Conservation (phyloP, 106 monocot species). For the Dendrobium chrysotoxum region DNA sequence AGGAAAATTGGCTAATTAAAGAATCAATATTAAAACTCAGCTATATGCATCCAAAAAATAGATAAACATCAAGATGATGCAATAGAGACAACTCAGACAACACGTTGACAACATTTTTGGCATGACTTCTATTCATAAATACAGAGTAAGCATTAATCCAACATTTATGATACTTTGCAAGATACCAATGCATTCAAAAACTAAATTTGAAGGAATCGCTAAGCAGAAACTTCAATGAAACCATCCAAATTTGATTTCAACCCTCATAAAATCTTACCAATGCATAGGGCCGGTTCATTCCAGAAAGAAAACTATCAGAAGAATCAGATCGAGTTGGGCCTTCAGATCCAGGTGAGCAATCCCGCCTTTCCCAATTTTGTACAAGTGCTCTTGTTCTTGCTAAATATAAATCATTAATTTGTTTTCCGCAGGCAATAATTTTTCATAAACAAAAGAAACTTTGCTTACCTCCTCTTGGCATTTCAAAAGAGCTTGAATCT, state of each 20-base stretch:
- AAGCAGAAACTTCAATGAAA: background rate
- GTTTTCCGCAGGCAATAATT: background rate
- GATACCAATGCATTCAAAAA: background rate
- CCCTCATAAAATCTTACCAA: constrained; percentile 2
- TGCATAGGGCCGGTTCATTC: background rate
- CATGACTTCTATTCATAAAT: background rate
- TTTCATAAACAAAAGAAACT: background rate
- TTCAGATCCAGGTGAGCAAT: constrained; percentile 2
- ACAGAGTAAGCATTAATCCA: background rate
- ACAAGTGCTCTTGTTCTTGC: constrained; percentile 8
- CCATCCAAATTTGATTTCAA: background rate
- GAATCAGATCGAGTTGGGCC: background rate
- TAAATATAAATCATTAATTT: background rate
- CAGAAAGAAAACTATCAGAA: constrained; percentile 4
- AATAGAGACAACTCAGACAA: background rate
- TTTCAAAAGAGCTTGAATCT: constrained; percentile 7
- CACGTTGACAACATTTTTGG: background rate
- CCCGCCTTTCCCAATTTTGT: constrained; percentile 7
- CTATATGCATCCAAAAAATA: background rate
- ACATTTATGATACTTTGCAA: background rate
- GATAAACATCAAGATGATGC: background rate
- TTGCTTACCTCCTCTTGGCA: constrained; percentile 11
- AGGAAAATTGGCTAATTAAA: background rate
- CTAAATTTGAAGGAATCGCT: background rate
- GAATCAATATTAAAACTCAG: background rate